These are phyloP conservation scores for Coniosporium apollinis DNA, from an alignment of 495 filamentous ascomycete genomes.

Conservation along the genomic window DNA sequence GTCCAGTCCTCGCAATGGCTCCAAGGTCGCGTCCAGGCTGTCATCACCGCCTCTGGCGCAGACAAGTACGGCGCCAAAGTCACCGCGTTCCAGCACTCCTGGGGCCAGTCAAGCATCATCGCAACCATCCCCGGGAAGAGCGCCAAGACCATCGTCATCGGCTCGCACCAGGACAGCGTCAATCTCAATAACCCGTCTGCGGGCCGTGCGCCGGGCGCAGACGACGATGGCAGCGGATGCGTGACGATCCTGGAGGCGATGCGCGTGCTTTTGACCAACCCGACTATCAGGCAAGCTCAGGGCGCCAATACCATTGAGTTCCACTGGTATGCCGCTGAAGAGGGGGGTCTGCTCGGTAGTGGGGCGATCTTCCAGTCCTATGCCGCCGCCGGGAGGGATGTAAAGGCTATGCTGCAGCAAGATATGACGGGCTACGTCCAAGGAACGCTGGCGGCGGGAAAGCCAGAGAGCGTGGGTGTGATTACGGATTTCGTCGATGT, in stretches of 20 bases:
- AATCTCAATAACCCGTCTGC: conserved; percentile 78
- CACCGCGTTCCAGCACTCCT: conserved; percentile 60
- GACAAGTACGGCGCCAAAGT: conserved; percentile 49
- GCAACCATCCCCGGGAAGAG: conserved; percentile 79
- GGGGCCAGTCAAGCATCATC: conserved; percentile 85
- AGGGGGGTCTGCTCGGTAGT: conserved; percentile 59
- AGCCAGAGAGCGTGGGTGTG: conserved; percentile 75
- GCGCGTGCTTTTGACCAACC: conserved; percentile 39
- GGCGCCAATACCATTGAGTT: conserved; percentile 78
- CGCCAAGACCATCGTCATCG: conserved; percentile 66
- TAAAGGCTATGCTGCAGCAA: conserved; percentile 98
- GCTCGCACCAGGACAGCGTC: conserved; percentile 70
- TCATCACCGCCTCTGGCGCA: conserved; percentile 56
- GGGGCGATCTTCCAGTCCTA: conserved; percentile 83
- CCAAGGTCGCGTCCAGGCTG: conserved; percentile 50
- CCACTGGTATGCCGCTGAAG: conserved; percentile 89
- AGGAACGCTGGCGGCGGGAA: conserved; percentile 65
- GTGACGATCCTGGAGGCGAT: conserved; percentile 64
- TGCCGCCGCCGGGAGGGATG: conserved; percentile 50
- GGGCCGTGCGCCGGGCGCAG: conserved; percentile 60
- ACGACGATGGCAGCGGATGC: conserved; percentile 61
- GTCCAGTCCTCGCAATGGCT: conserved; percentile 86
- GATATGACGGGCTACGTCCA: conserved; percentile 95
- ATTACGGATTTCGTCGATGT: conserved; percentile 85
- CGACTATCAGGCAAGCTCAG: conserved; percentile 35